A percentile compares a stretch with the other conserved stretches of the same genome.
These are phyloP conservation scores for Kwoniella sp. DNA, from an alignment of 768 basidiomycete species.

Conservation along the genomic window DNA sequence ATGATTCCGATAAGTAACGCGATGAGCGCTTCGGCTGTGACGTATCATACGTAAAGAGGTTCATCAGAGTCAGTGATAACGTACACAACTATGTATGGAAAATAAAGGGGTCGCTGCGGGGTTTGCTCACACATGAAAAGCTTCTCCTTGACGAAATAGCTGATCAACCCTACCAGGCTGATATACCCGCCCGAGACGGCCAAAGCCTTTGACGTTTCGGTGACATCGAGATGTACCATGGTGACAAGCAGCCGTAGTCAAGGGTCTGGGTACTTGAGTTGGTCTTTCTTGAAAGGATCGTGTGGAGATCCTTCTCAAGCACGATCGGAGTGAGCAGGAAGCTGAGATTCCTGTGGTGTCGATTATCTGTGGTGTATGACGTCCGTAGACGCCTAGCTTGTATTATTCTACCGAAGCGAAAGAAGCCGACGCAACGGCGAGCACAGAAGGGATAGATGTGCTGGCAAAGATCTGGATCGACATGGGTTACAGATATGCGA, in stretches of 20 bases:
- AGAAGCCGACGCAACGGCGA: background rate
- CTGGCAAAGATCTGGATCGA: background rate
- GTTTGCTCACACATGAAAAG: slow-evolving; percentile 53
- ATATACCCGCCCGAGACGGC: slow-evolving; percentile 52
- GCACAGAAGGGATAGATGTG: background rate
- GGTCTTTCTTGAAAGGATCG: too few species aligned
- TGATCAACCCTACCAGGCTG: slow-evolving; percentile 49
- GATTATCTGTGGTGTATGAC: background rate
- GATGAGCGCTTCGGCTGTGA: slow-evolving; percentile 50
- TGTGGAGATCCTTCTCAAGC: too few species aligned
- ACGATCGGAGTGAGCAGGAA: too few species aligned
- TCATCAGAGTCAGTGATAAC: background rate
- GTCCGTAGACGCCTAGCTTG: slow-evolving; percentile 17
- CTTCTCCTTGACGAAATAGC: slow-evolving; percentile 56
- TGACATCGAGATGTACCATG: slow-evolving; percentile 54
- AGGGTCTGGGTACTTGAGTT: too few species aligned
- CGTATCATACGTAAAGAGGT: background rate
- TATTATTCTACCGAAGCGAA: slow-evolving; percentile 11
- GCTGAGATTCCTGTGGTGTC: background rate
- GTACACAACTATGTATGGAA: too few species aligned
- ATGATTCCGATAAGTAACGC: slow-evolving; percentile 49
- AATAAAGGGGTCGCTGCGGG: too few species aligned
- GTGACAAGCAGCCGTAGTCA: too few species aligned
- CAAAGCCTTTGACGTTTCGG: slow-evolving; percentile 51
- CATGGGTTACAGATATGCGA: background rate